Evolutionary conservation across 140 eudicot genomes (phyloP).

Genomic region (Bidens hawaiensis): DNA sequence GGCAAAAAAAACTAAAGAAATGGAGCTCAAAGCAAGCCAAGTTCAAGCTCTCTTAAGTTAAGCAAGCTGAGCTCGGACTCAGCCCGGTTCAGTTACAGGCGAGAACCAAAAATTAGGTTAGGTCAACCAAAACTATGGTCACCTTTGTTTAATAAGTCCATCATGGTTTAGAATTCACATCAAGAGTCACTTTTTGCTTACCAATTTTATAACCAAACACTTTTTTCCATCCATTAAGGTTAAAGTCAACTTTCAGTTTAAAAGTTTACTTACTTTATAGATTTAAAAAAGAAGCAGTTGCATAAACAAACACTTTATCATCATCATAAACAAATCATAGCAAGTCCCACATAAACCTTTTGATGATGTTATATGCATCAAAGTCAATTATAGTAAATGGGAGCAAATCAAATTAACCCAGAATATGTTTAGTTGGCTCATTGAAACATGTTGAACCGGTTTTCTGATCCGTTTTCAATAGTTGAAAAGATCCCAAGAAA

Average conservation of each 20-base stretch:
- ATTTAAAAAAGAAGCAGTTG: constrained; percentile 4
- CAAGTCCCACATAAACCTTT: constrained; percentile 11
- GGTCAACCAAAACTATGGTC: constrained; percentile 15
- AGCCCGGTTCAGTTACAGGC: no score
- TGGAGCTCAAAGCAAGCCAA: no score
- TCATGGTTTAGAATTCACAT: constrained; percentile 14
- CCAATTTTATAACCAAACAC: constrained; percentile 13
- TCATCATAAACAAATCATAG: not conserved
- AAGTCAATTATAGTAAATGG: no score
- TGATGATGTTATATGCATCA: constrained; percentile 2
- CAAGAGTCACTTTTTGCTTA: not conserved
- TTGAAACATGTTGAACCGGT: not conserved
- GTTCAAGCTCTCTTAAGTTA: no score
- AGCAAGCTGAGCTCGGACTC: no score
- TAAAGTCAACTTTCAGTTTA: constrained; percentile 27
- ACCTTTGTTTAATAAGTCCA: constrained; percentile 6
- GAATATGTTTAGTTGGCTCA: not conserved
- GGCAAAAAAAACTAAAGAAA: no score
- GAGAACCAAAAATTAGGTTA: constrained; percentile 17
- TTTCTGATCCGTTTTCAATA: no score
- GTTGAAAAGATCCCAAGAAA: no score
- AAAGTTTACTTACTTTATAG: constrained; percentile 23
- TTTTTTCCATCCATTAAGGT: constrained; percentile 15
- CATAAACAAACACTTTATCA: not conserved
- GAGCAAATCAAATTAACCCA: no score